A percentile compares a stretch with the other conserved stretches of the same genome.
phyloP scores from a whole-genome alignment of 2,329 filamentous ascomycete species.

The Aspergillus sp. region DNA sequence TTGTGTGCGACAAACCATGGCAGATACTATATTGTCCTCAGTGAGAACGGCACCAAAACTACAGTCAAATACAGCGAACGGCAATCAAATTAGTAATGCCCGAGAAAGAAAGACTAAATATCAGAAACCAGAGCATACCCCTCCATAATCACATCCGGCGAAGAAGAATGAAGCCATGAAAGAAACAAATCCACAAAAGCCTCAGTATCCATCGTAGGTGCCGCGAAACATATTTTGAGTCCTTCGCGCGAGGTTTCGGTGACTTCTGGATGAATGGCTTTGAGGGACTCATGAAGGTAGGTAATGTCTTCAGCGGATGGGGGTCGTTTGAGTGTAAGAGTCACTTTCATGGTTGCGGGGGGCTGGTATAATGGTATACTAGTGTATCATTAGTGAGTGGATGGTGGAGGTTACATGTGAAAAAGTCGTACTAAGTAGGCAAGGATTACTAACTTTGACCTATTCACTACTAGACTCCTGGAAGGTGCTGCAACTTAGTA shows the following conservation, averaged over 20 bases:
- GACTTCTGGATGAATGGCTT: not conserved
- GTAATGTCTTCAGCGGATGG: not conserved
- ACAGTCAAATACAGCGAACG: too few relatives aligned
- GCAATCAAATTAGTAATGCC: too few relatives aligned
- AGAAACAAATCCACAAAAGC: not conserved
- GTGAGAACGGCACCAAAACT: too few relatives aligned
- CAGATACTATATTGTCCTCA: fast-evolving
- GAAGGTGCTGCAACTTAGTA: too few relatives aligned
- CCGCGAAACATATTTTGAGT: not conserved
- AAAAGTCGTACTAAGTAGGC: too few relatives aligned
- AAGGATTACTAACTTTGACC: too few relatives aligned
- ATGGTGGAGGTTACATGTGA: too few relatives aligned
- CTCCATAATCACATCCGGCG: not conserved
- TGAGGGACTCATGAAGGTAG: not conserved
- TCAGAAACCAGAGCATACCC: not conserved
- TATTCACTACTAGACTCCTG: too few relatives aligned
- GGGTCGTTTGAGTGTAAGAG: not conserved
- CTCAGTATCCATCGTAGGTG: not conserved
- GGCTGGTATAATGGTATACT: too few relatives aligned
- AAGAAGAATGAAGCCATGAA: not conserved
- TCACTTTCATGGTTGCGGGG: not conserved
- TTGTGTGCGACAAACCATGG: too few relatives aligned
- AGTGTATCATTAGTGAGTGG: too few relatives aligned
- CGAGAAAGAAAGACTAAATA: not conserved
- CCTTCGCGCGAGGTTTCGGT: not conserved